These are phyloP conservation scores for Chlorella ohadii DNA, from an alignment of 139 green algal genomes.

Conservation along the genomic window DNA sequence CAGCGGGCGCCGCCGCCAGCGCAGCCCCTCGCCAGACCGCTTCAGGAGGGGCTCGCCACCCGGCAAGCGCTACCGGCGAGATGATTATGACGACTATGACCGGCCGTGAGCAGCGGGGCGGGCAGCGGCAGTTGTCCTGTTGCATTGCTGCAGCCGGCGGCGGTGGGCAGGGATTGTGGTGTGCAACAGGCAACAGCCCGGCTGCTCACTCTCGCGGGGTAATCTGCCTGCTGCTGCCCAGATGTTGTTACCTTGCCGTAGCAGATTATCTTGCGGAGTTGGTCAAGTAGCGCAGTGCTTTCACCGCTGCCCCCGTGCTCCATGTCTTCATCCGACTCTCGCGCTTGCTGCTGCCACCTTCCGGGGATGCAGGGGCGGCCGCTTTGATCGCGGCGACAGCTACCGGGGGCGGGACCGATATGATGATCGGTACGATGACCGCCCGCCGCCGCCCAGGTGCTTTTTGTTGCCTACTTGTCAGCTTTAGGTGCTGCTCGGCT, in stretches of 20 bases:
- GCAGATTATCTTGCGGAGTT: too few species aligned
- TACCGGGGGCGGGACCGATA: background rate
- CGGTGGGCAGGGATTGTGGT: too few species aligned
- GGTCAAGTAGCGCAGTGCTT: too few species aligned
- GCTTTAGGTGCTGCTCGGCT: too few species aligned
- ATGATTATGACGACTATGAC: conserved; percentile 46
- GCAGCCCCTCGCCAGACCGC: conserved; percentile 29
- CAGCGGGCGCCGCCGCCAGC: conserved; percentile 24
- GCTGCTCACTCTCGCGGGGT: too few species aligned
- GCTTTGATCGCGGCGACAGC: conserved; percentile 11
- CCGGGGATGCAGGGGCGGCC: conserved; percentile 30
- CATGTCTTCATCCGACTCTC: too few species aligned
- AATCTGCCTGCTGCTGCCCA: too few species aligned
- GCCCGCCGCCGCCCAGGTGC: conserved; percentile 13
- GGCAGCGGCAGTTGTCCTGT: background rate
- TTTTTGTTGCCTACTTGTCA: too few species aligned
- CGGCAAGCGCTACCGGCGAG: conserved; percentile 47
- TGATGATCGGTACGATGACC: conserved; percentile 5
- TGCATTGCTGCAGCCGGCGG: background rate
- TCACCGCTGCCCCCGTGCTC: too few species aligned
- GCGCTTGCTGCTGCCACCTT: too few species aligned
- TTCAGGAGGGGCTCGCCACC: conserved; percentile 42
- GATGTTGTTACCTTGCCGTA: too few species aligned
- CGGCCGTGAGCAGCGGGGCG: conserved; percentile 26
- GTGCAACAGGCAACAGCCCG: too few species aligned